Percentiles rank a stretch among this genome's conserved stretches.
Evolutionary conservation across 2,329 filamentous ascomycete genomes (phyloP).

Genomic region (Periconia digitata): DNA sequence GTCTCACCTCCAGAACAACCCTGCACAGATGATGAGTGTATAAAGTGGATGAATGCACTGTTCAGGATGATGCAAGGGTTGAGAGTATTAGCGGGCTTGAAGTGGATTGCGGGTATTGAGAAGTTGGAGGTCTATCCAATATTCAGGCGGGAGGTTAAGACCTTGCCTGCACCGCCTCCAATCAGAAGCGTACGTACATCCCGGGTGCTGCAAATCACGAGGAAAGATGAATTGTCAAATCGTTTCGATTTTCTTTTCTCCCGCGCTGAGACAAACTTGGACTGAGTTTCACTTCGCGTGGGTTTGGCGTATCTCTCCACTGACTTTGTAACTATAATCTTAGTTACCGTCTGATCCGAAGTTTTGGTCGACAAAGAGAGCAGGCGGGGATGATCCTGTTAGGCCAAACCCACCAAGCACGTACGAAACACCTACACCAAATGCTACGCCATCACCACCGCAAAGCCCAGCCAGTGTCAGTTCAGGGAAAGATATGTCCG

Average conservation of each 20-base stretch:
- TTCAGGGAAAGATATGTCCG: conserved; percentile 10
- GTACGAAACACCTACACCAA: conserved; percentile 14
- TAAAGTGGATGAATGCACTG: conserved; percentile 27
- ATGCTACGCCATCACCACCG: conserved; percentile 1
- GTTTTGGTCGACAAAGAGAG: conserved; percentile 14
- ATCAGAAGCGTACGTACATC: conserved; percentile 6
- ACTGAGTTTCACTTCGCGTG: too few species aligned
- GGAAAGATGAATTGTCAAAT: too few species aligned
- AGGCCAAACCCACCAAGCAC: conserved; percentile 30
- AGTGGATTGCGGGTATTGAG: conserved; percentile 35
- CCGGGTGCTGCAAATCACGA: too few species aligned
- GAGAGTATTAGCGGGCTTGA: conserved; percentile 29
- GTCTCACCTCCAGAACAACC: conserved; percentile 16
- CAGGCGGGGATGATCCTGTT: conserved; percentile 20
- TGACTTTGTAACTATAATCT: too few species aligned
- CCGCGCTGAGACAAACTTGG: too few species aligned
- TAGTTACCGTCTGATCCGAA: conserved; percentile 12
- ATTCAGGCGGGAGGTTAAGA: conserved; percentile 29
- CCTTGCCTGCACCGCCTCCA: conserved; percentile 29
- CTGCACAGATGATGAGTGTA: conserved; percentile 13
- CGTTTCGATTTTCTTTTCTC: too few species aligned
- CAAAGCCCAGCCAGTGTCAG: not conserved
- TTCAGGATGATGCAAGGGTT: conserved; percentile 36
- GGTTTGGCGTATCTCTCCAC: too few species aligned
- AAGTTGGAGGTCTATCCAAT: conserved; percentile 33